Base-by-base conservation (phyloP, 2,329 filamentous ascomycete species). In the Talaromyces sp. region DNA sequence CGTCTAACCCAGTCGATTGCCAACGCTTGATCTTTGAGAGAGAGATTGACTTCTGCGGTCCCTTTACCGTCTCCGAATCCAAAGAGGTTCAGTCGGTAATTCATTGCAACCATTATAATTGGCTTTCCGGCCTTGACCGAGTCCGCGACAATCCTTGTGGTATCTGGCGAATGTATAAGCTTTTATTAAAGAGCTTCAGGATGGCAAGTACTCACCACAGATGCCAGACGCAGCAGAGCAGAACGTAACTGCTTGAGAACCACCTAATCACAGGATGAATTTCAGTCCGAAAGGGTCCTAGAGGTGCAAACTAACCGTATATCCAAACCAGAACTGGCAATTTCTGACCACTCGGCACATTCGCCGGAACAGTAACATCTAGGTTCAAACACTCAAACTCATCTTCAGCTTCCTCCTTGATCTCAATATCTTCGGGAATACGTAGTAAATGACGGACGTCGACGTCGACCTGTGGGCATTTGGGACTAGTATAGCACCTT, bases 261-360 rank as follows among this genome's bases (percentile, higher is more conserved):
- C 81, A 10, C 78, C 73, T 75, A 33, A 27, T 33, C 13, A 43
- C 16, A 47, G 4, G 1, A 39, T 58, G 24, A 54, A 31, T 6
- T 31, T 31, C 27, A 31, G 57, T 3, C 14, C 10, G 2, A n/a
- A 24, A 35, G 27, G 27, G 4, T 1, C 7, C 27, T 31, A 6
- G 7, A 7, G 8, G 27, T 31, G 27, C 27, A 31, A 31, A 43
- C 47, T 49, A 64, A 74, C 81, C 81, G 66, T 83, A 78, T 16
- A 83, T 80, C 79, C 81, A 83, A 11, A 82, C 66, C 9, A 82
- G 57, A 11, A 83, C 80, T 0, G 81, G 81, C 0, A 81, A 60
- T 1, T 66, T 63, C 0, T 31, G 54, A 3, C 57, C 33, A 0
- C 9, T 8, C 3, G 47, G 11, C 1, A 63, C 39, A 22, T 57